phyloP scores from a whole-genome alignment of 2,329 filamentous ascomycete genomes.

The Colletotrichum falcatum region DNA sequence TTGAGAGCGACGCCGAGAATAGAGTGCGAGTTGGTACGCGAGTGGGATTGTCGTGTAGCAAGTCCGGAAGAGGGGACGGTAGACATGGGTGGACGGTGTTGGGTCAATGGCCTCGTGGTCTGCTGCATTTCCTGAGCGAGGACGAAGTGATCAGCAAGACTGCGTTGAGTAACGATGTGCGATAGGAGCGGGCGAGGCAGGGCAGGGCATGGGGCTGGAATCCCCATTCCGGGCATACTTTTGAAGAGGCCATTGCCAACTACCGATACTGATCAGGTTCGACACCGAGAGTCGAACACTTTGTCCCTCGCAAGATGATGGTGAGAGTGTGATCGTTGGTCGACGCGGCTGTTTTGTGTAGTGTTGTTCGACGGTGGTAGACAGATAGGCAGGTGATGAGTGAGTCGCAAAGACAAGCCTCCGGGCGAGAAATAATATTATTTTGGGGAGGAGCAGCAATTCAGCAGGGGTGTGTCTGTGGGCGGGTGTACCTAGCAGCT shows the following conservation, averaged over 20 bases:
- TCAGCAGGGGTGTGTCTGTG: constrained; percentile 42
- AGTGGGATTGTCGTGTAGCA: constrained; percentile 70
- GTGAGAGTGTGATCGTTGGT: constrained; percentile 27
- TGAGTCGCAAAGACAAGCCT: constrained; percentile 41
- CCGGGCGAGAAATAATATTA: constrained; percentile 43
- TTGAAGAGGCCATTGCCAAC: constrained; percentile 71
- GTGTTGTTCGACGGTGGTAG: constrained; percentile 30
- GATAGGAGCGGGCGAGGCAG: constrained; percentile 35
- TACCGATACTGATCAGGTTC: constrained; percentile 44
- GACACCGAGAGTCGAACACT: constrained; percentile 44
- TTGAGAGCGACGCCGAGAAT: constrained; percentile 82
- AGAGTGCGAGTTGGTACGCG: constrained; percentile 85
- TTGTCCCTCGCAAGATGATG: constrained; percentile 45
- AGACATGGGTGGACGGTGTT: constrained; percentile 70
- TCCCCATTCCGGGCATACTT: constrained; percentile 58
- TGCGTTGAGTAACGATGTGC: constrained; percentile 39
- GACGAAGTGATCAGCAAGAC: constrained; percentile 53
- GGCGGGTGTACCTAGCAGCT: constrained; percentile 41
- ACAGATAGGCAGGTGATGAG: constrained; percentile 31
- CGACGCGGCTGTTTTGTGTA: constrained; percentile 12
- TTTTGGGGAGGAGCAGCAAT: constrained; percentile 44
- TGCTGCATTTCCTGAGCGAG: constrained; percentile 70
- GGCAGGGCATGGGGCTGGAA: constrained; percentile 36
- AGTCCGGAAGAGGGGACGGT: constrained; percentile 70
- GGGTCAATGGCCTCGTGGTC: constrained; percentile 75